Evolutionary conservation across 2,329 filamentous ascomycete species (phyloP).

Genomic region (Triangularia verruculosa): DNA sequence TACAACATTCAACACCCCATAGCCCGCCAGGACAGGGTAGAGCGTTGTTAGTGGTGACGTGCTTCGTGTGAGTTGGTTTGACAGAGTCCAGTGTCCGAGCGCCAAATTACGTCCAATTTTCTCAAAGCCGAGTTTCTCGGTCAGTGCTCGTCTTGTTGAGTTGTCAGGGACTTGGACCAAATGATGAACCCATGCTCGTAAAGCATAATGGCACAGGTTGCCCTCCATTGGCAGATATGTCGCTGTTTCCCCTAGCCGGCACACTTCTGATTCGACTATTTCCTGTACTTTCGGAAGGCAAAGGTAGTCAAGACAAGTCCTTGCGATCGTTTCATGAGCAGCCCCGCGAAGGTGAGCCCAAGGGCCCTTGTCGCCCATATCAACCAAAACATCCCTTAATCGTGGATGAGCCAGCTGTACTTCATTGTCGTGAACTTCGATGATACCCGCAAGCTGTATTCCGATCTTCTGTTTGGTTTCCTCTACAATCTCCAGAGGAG

Average conservation of each 20-base stretch:
- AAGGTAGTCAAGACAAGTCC: background rate
- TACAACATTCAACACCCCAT: background rate
- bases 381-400: background rate
- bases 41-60: background rate
- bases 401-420: background rate
- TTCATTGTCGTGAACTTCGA: background rate
- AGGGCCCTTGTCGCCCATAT: background rate
- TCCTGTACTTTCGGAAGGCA: background rate
- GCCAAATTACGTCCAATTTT: background rate
- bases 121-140: background rate
- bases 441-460: background rate
- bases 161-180: background rate
- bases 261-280: background rate
- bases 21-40: background rate
- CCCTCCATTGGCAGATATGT: background rate
- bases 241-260: background rate
- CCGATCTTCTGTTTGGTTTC: background rate
- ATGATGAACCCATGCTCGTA: background rate
- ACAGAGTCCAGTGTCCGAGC: background rate
- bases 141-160: background rate
- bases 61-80: background rate
- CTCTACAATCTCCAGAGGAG: background rate
- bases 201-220: background rate
- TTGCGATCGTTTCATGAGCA: background rate
- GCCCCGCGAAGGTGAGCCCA: background rate